Evolutionary conservation across 176 grass and related monocot genomes (phyloP).

Genomic region (Carex myosuroides): DNA sequence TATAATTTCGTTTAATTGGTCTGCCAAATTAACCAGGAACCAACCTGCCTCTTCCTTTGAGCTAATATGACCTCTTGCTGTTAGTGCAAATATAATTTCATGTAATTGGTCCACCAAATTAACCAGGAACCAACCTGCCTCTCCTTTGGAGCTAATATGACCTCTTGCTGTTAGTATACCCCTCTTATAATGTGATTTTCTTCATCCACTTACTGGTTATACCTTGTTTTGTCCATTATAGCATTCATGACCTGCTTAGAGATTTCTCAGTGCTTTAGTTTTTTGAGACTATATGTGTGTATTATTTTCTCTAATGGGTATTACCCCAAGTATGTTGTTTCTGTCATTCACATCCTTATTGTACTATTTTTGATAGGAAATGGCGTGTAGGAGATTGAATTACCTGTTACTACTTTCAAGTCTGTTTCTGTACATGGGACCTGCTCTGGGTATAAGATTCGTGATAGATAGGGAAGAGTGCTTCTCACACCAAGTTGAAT

Average conservation of each 20-base stretch:
- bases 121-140: not conserved
- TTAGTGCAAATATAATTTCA: not conserved
- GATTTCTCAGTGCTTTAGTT: not conserved
- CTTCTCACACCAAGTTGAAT: conserved; percentile 77
- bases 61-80: no score
- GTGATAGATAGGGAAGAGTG: conserved; percentile 95
- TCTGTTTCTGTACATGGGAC: conserved; percentile 10
- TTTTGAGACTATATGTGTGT: not conserved
- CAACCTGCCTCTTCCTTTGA: no score
- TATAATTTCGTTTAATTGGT: no score
- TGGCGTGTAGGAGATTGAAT: conserved; percentile 19
- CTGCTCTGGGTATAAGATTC: conserved; percentile 55
- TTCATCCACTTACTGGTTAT: not conserved
- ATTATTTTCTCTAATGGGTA: not conserved
- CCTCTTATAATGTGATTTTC: not conserved
- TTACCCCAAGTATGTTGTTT: not conserved
- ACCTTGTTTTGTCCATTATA: not conserved
- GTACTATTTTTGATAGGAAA: conserved; percentile 20
- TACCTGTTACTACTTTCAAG: conserved; percentile 25
- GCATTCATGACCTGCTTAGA: not conserved
- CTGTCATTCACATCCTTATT: not conserved
- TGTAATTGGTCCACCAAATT: no score
- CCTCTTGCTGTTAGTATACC: not conserved
- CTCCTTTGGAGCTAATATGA: not conserved
- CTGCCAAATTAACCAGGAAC: no score